Evolutionary conservation across 345 rosid species (phyloP).

Genomic region (Rhizophora apiculata): DNA sequence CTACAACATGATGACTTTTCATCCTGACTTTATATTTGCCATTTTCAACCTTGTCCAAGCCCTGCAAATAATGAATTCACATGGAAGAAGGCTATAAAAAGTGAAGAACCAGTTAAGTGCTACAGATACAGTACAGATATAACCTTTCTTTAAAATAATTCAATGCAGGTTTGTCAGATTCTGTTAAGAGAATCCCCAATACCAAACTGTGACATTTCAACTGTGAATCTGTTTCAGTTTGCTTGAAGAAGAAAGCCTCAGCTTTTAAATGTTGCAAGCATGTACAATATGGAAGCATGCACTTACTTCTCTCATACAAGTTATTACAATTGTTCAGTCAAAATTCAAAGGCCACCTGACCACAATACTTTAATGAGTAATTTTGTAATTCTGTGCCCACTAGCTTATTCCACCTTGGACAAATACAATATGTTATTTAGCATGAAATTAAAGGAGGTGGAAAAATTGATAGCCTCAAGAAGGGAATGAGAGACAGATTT

Average conservation of each 20-base stretch:
- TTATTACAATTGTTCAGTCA: background rate
- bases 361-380: background rate
- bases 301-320: background rate
- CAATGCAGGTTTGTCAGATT: too few species aligned
- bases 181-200: background rate
- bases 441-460: too few species aligned
- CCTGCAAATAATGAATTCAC: slow-evolving; percentile 41
- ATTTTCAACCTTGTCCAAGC: slow-evolving; percentile 59
- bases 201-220: background rate
- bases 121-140: background rate
- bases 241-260: background rate
- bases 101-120: background rate
- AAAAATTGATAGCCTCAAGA: too few species aligned
- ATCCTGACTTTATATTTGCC: slow-evolving; percentile 64
- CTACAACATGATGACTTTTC: slow-evolving; percentile 64
- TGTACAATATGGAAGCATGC: background rate
- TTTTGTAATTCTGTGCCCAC: too few species aligned
- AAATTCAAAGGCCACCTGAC: background rate
- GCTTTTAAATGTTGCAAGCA: background rate
- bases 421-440: too few species aligned
- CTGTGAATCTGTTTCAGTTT: background rate
- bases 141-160: too few species aligned
- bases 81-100: background rate
- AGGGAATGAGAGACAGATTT: too few species aligned
- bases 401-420: too few species aligned